Evolutionary conservation across 192 early-diverging fungal genomes (phyloP).

Genomic region (Linnemannia hyalina): DNA sequence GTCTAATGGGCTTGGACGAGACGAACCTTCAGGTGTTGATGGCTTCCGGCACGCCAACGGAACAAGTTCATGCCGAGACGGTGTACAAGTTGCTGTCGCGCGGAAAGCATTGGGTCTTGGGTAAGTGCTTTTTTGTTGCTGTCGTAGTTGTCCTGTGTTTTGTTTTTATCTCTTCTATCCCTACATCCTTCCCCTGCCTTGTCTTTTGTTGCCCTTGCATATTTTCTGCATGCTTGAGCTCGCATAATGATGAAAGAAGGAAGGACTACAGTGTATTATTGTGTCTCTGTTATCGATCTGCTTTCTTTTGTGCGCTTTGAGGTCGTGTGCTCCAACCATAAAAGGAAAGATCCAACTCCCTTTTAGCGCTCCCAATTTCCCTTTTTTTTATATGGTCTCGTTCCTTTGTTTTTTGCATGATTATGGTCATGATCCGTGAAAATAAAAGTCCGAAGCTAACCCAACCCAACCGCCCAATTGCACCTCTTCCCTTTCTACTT

Average conservation of each 20-base stretch:
- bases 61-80: slow-evolving; percentile 79
- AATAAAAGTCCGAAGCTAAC: slow-evolving; percentile 5
- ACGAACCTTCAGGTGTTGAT: slow-evolving; percentile 88
- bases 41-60: slow-evolving; percentile 77
- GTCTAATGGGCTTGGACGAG: slow-evolving; percentile 86
- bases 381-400: background rate
- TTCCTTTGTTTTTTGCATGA: background rate
- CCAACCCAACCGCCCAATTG: background rate
- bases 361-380: background rate
- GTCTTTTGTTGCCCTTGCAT: background rate
- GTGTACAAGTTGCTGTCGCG: slow-evolving; percentile 60
- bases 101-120: slow-evolving; percentile 88
- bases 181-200: background rate
- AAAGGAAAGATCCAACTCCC: background rate
- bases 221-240: too few relatives aligned
- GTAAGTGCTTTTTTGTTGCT: slow-evolving; percentile 15
- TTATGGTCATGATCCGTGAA: background rate
- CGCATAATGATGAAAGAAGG: too few relatives aligned
- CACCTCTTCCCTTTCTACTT: too few relatives aligned
- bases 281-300: background rate
- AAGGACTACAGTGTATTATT: too few relatives aligned
- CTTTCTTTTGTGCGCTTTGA: background rate
- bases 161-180: background rate
- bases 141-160: background rate
- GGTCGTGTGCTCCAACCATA: slow-evolving; percentile 6